Conservation (phyloP, 345 rosid species). For the Sisymbrium irio region DNA sequence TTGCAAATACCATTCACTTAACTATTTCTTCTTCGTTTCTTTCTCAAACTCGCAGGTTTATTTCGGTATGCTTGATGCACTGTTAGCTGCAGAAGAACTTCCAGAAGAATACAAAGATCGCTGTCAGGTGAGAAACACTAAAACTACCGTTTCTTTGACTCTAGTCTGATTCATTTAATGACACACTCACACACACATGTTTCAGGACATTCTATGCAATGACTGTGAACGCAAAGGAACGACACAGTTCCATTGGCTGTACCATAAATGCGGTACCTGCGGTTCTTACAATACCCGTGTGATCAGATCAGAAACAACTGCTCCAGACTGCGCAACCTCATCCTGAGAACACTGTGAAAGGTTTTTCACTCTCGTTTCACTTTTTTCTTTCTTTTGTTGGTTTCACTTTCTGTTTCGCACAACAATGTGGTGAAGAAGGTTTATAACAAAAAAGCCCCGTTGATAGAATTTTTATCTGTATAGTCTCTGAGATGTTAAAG, state of each 20-base stretch:
- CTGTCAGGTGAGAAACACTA: conserved; percentile 56
- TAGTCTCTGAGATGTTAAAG: conserved; percentile 29
- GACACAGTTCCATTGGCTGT: conserved; percentile 75
- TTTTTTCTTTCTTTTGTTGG: neutral
- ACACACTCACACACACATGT: neutral
- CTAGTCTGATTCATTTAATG: neutral
- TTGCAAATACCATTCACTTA: neutral
- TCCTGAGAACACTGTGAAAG: conserved; percentile 29
- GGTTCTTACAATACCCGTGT: conserved; percentile 88
- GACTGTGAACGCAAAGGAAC: conserved; percentile 74
- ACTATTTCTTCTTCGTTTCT: neutral
- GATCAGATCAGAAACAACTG: conserved; percentile 46
- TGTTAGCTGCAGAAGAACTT: conserved; percentile 84
- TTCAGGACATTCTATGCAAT: conserved; percentile 72
- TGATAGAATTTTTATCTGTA: conserved; percentile 31
- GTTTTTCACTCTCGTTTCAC: conserved; percentile 1
- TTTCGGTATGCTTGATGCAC: conserved; percentile 92
- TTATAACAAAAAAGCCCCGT: conserved; percentile 18
- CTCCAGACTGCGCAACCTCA: conserved; percentile 38
- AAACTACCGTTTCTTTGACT: conserved; percentile 3
- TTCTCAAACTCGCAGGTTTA: conserved; percentile 53
- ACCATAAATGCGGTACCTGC: conserved; percentile 74
- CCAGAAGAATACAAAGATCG: conserved; percentile 80
- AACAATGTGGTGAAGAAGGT: conserved; percentile 29
- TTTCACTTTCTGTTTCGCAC: conserved; percentile 8